A percentile compares a stretch with the other conserved stretches of the same genome.
Conservation (phyloP, 2,329 filamentous ascomycete genomes). For the Claviceps paspali region DNA sequence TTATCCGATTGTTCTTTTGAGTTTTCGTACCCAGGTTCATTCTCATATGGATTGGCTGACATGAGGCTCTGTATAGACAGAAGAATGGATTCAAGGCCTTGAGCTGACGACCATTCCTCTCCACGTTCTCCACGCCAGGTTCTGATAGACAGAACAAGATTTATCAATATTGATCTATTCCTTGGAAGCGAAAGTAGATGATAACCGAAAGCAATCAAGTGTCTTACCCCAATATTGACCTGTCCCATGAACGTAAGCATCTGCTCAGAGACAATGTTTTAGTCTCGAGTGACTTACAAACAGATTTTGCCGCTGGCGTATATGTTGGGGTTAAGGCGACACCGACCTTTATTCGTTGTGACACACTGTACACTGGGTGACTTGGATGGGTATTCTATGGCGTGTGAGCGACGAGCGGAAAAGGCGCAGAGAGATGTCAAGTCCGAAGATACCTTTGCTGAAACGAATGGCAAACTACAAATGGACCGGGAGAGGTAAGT, state of each 20-base stretch:
- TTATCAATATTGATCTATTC: background rate
- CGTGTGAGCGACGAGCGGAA: background rate
- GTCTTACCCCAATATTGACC: constrained; percentile 69
- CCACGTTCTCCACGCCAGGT: constrained; percentile 86
- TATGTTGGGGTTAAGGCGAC: constrained; percentile 93
- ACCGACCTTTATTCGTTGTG: constrained; percentile 79
- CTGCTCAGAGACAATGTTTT: background rate
- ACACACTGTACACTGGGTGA: constrained; percentile 47
- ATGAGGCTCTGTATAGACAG: constrained; percentile 94
- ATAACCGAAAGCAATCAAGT: background rate
- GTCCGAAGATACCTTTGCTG: constrained; percentile 41
- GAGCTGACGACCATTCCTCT: constrained; percentile 93
- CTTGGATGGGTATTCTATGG: constrained; percentile 64
- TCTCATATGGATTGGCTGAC: constrained; percentile 86
- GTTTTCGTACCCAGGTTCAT: constrained; percentile 86
- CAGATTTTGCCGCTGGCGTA: constrained; percentile 87
- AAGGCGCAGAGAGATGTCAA: background rate
- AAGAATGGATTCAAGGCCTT: constrained; percentile 85
- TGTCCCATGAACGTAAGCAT: constrained; percentile 16
- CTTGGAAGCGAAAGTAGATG: background rate
- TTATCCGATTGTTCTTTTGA: constrained; percentile 53
- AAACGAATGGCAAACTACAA: constrained; percentile 61
- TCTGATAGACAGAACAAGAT: constrained; percentile 27
- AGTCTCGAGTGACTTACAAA: constrained; percentile 41
- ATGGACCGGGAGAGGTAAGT: background rate